These are phyloP conservation scores for Piedraia hortae DNA, from an alignment of 2,329 filamentous ascomycete genomes.

Conservation along the genomic window DNA sequence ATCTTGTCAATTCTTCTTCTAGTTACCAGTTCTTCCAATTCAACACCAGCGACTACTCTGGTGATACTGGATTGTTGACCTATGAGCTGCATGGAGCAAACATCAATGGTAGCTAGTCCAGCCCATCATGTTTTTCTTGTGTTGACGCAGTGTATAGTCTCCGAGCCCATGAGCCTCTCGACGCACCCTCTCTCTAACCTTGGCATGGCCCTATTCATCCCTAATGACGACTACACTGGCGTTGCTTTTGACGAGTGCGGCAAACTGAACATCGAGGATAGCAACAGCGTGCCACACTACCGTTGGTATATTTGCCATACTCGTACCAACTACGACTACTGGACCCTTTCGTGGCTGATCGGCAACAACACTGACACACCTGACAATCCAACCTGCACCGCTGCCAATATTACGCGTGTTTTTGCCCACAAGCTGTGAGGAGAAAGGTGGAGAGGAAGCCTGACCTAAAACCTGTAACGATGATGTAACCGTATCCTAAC, in stretches of 20 bases:
- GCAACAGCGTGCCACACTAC: conserved; percentile 13
- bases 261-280: conserved; percentile 17
- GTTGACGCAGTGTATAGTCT: conserved; percentile 2
- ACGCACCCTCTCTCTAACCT: conserved; percentile 16
- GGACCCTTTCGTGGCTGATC: too few species aligned
- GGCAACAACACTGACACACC: too few species aligned
- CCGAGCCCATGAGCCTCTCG: conserved; percentile 10
- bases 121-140: conserved; percentile 1
- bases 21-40: conserved; percentile 4
- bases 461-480: too few species aligned
- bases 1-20: conserved; percentile 1
- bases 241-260: conserved; percentile 17
- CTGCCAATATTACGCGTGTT: too few species aligned
- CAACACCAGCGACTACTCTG: conserved; percentile 9
- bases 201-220: conserved; percentile 16
- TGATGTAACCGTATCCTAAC: too few species aligned
- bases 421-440: too few species aligned
- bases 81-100: conserved; percentile 11
- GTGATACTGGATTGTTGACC: conserved; percentile 10
- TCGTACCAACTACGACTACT: too few species aligned
- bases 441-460: too few species aligned
- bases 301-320: too few species aligned
- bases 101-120: conserved; percentile 3
- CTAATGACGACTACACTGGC: conserved; percentile 3
- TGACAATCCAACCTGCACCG: too few species aligned